These are phyloP conservation scores for Fusarium heterosporum DNA, from an alignment of 2,329 filamentous ascomycete genomes.

Conservation along the genomic window DNA sequence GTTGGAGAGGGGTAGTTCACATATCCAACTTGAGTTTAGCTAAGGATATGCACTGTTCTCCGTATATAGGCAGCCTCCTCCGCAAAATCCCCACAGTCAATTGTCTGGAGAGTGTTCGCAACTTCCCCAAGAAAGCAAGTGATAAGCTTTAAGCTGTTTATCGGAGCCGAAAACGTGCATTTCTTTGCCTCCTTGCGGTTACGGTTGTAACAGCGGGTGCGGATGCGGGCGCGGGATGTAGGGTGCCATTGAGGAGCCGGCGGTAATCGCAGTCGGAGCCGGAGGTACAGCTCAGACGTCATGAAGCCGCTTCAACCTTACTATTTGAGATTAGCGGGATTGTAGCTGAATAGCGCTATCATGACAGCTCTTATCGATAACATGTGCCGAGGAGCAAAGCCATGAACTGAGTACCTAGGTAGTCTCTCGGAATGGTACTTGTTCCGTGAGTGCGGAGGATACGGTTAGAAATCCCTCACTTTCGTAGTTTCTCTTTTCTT, in stretches of 20 bases:
- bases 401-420: too few relatives aligned
- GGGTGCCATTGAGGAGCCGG: constrained; percentile 6
- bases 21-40: constrained; percentile 18
- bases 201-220: constrained; percentile 8
- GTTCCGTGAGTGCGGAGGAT: not conserved
- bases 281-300: constrained; percentile 15
- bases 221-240: not conserved
- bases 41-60: constrained; percentile 9
- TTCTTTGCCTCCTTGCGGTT: constrained; percentile 36
- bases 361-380: constrained; percentile 37
- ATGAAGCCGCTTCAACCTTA: constrained; percentile 28
- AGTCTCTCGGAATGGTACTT: not conserved
- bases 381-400: constrained; percentile 1
- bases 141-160: constrained; percentile 20
- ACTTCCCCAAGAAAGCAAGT: constrained; percentile 18
- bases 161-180: constrained; percentile 4
- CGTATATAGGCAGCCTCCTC: constrained; percentile 17
- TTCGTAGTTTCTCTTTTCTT: not conserved
- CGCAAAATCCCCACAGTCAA: constrained; percentile 30
- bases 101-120: constrained; percentile 1
- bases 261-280: constrained; percentile 19
- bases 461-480: not conserved
- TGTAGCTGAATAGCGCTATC: not conserved
- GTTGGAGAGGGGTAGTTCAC: constrained; percentile 29
- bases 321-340: constrained; percentile 25